phyloP scores from a whole-genome alignment of 2,329 filamentous ascomycete species.

The Celoporthe dispersa region DNA sequence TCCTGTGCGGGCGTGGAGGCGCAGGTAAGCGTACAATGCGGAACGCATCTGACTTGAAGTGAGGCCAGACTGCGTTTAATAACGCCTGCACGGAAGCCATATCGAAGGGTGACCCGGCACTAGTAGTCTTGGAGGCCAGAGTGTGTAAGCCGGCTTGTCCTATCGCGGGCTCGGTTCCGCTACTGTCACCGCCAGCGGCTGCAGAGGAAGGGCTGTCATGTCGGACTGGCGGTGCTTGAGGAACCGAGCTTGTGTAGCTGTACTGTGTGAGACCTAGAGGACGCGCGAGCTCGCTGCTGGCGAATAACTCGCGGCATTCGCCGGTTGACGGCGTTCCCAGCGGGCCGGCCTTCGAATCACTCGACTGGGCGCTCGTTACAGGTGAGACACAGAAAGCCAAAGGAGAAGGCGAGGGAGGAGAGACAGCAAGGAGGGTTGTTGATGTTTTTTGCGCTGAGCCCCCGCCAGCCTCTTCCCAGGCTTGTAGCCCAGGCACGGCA shows the following conservation, averaged over 20 bases:
- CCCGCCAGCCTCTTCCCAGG: neutral
- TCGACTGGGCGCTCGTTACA: conserved; percentile 9
- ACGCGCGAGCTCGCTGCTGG: conserved; percentile 34
- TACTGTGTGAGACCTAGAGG: conserved; percentile 38
- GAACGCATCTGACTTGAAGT: conserved; percentile 41
- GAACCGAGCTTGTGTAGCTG: conserved; percentile 34
- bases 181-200: neutral
- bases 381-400: conserved; percentile 12
- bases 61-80: conserved; percentile 38
- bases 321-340: neutral
- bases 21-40: conserved; percentile 41
- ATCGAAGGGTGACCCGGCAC: conserved; percentile 9
- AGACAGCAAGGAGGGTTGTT: neutral
- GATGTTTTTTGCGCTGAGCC: neutral
- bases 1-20: conserved; percentile 41
- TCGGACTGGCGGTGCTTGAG: conserved; percentile 35
- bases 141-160: neutral
- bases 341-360: no score
- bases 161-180: neutral
- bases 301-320: conserved; percentile 31
- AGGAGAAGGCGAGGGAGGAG: conserved; percentile 8
- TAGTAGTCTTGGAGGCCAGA: neutral
- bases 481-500: neutral
- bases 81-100: conserved; percentile 42
- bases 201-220: conserved; percentile 31